Percentiles rank a stretch among this genome's conserved stretches.
phyloP scores from a whole-genome alignment of 2,329 filamentous ascomycete species.

The Cytospora piceicola region DNA sequence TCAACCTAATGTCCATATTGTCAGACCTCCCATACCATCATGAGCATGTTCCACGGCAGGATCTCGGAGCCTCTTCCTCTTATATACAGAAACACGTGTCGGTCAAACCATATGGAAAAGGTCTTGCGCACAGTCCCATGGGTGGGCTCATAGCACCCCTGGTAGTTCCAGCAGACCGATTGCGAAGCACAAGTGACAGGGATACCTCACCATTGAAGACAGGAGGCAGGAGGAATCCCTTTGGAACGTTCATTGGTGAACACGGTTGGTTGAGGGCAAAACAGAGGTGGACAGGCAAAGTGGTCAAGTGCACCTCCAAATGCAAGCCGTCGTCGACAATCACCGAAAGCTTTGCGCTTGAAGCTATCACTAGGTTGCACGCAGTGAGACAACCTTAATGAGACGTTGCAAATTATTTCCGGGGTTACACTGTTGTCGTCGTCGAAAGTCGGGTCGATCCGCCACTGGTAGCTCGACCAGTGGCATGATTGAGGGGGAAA shows the following conservation, averaged over 20 bases:
- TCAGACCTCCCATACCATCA: not conserved
- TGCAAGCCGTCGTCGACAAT: conserved; percentile 4
- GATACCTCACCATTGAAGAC: not conserved
- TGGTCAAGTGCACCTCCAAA: not conserved
- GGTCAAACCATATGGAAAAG: too few relatives aligned
- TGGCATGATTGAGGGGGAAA: conserved; percentile 26
- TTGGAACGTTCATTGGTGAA: not conserved
- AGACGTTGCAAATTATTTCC: conserved; percentile 18
- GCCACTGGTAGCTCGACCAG: conserved; percentile 19
- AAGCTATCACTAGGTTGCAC: not conserved
- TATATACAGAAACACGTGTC: not conserved
- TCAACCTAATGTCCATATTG: not conserved
- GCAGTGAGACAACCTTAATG: conserved; percentile 11
- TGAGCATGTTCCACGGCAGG: not conserved
- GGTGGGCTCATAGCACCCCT: not conserved
- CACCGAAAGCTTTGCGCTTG: conserved; percentile 6
- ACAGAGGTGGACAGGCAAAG: not conserved
- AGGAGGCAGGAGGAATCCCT: not conserved
- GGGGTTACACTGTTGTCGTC: conserved; percentile 1
- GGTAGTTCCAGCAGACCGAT: not conserved
- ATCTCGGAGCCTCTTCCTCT: not conserved
- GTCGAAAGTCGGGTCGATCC: conserved; percentile 30
- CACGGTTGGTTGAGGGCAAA: not conserved
- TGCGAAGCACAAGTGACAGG: not conserved
- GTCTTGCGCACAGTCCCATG: not conserved